Evolutionary conservation across 345 rosid genomes (phyloP).

Genomic region (Euphorbia lathyris): DNA sequence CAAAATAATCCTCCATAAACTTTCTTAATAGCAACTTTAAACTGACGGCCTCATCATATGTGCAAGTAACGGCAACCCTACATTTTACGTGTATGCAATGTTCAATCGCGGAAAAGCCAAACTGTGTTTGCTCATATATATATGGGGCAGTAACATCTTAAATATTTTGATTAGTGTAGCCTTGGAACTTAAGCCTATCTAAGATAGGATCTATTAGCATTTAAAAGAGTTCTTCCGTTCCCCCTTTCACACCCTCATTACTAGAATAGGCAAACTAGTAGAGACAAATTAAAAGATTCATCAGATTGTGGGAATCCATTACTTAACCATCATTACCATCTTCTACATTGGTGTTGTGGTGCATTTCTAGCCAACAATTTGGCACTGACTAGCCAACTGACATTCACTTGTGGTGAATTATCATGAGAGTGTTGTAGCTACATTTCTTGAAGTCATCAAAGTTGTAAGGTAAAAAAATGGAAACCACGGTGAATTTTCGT

Average conservation of each 20-base stretch:
- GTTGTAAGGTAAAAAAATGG: not conserved
- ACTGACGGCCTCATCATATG: not conserved
- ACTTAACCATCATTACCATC: slow-evolving; percentile 1
- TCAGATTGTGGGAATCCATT: not conserved
- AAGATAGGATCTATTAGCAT: not conserved
- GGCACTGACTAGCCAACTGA: not conserved
- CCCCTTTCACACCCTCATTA: not conserved
- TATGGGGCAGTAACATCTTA: not conserved
- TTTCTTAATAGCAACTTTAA: not conserved
- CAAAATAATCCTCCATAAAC: not conserved
- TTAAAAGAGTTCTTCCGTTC: not conserved
- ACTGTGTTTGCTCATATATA: not conserved
- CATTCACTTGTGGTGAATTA: not conserved
- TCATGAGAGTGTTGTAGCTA: not conserved
- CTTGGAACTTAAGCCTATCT: not conserved
- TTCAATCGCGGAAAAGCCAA: no score
- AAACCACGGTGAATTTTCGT: not conserved
- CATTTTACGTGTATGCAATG: no score
- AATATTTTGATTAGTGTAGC: not conserved
- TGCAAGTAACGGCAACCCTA: no score
- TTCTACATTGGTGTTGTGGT: not conserved
- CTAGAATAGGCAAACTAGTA: not conserved
- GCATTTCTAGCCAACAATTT: not conserved
- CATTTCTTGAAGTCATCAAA: not conserved
- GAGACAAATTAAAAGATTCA: not conserved